Evolutionary conservation across 306 rosid genomes (phyloP).

Genomic region (Trifolium fragiferum): DNA sequence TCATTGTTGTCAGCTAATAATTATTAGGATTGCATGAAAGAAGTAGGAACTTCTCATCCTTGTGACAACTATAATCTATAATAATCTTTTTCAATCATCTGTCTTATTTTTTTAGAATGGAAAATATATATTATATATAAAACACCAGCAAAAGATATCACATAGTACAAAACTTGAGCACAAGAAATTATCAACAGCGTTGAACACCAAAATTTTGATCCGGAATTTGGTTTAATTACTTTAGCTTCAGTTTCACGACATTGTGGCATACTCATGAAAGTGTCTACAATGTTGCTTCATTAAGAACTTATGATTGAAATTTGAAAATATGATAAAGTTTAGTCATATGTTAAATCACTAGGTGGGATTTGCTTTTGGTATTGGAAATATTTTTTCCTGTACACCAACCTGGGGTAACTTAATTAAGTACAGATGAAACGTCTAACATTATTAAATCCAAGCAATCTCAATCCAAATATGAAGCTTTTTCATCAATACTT

Average conservation of each 20-base stretch:
- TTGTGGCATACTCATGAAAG: neutral
- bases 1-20: neutral
- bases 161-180: too few relatives aligned
- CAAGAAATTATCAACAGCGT: neutral
- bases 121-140: too few relatives aligned
- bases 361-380: neutral
- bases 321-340: neutral
- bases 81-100: conserved; percentile 13
- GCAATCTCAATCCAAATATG: neutral
- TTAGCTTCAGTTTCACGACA: neutral
- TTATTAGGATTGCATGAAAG: neutral
- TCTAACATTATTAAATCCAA: neutral
- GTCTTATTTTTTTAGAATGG: too few relatives aligned
- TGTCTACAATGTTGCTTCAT: neutral
- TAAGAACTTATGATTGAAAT: neutral
- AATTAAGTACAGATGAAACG: neutral
- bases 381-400: neutral
- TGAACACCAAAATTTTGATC: neutral
- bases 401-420: neutral
- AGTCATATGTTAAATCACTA: neutral
- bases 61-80: conserved; percentile 14
- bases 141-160: too few relatives aligned
- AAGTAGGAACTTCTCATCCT: neutral
- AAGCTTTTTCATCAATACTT: neutral
- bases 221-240: neutral